These are phyloP conservation scores for Globisporangium polare DNA, from an alignment of 352 stramenopile genomes.

Conservation along the genomic window DNA sequence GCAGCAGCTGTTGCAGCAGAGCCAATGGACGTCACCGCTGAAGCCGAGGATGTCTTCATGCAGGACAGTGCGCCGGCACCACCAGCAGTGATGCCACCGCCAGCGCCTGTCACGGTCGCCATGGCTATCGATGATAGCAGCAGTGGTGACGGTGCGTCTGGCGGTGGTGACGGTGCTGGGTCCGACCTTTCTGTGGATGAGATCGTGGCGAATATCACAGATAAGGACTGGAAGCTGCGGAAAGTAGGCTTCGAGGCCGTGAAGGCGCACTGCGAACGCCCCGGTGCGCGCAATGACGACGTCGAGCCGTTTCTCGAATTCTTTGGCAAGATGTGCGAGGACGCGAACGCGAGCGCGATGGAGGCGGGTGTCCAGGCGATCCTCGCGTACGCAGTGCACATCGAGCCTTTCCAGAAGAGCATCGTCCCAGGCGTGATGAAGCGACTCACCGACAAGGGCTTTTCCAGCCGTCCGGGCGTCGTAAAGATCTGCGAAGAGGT, in stretches of 20 bases:
- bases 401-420: constrained; percentile 64
- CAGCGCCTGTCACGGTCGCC: constrained; percentile 10
- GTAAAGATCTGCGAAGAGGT: constrained; percentile 81
- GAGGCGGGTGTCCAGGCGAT: constrained; percentile 73
- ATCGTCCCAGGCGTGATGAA: constrained; percentile 73
- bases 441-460: constrained; percentile 79
- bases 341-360: constrained; percentile 78
- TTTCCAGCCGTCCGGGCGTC: constrained; percentile 68
- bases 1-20: not conserved
- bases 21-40: constrained; percentile 14
- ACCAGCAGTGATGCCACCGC: not conserved
- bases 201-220: constrained; percentile 51
- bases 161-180: not conserved
- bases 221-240: constrained; percentile 87
- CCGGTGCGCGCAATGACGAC: constrained; percentile 35
- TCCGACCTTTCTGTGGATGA: constrained; percentile 35
- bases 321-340: constrained; percentile 81
- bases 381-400: constrained; percentile 60
- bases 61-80: constrained; percentile 11
- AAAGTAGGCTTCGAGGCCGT: constrained; percentile 81
- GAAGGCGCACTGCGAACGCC: constrained; percentile 57
- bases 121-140: constrained; percentile 3
- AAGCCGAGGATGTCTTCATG: constrained; percentile 24
- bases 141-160: not conserved
- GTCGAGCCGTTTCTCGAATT: constrained; percentile 49